Percentiles rank a stretch among this genome's conserved stretches.
These are phyloP conservation scores for Ramularia endophylla DNA, from an alignment of 2,329 filamentous ascomycete genomes.

Conservation along the genomic window DNA sequence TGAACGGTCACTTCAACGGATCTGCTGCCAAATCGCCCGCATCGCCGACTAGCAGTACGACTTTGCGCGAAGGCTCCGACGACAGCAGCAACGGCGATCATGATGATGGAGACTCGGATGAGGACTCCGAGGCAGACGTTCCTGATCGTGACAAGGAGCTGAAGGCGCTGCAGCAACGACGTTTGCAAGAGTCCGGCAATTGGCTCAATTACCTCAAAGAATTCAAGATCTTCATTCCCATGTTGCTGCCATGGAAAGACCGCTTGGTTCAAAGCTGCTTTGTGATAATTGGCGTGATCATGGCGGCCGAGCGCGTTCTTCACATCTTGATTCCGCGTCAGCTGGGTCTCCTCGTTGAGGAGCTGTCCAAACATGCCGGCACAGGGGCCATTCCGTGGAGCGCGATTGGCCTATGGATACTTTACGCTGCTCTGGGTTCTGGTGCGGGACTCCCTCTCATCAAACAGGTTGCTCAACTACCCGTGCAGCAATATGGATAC, in stretches of 20 bases:
- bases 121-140: constrained; percentile 46
- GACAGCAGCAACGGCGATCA: constrained; percentile 7
- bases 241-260: constrained; percentile 69
- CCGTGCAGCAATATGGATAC: constrained; percentile 54
- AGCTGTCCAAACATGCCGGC: constrained; percentile 49
- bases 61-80: constrained; percentile 4
- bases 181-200: constrained; percentile 66
- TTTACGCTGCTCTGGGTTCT: constrained; percentile 46
- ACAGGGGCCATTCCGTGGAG: constrained; percentile 46
- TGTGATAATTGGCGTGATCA: constrained; percentile 58
- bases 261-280: constrained; percentile 62
- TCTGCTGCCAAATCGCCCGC: constrained; percentile 2
- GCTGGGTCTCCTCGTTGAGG: constrained; percentile 71
- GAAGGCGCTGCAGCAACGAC: constrained; percentile 50
- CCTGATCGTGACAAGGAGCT: constrained; percentile 52
- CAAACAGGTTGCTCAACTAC: constrained; percentile 47
- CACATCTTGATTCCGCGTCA: constrained; percentile 76
- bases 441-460: constrained; percentile 48
- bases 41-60: constrained; percentile 7
- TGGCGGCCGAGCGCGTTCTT: constrained; percentile 64
- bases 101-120: constrained; percentile 7
- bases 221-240: constrained; percentile 69
- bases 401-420: constrained; percentile 48
- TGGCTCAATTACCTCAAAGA: constrained; percentile 72
- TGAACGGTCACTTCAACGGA: constrained; percentile 15